A percentile compares a stretch with the other conserved stretches of the same genome.
These are phyloP conservation scores for Hymenoscyphus scutula DNA, from an alignment of 2,329 filamentous ascomycete genomes.

Conservation along the genomic window DNA sequence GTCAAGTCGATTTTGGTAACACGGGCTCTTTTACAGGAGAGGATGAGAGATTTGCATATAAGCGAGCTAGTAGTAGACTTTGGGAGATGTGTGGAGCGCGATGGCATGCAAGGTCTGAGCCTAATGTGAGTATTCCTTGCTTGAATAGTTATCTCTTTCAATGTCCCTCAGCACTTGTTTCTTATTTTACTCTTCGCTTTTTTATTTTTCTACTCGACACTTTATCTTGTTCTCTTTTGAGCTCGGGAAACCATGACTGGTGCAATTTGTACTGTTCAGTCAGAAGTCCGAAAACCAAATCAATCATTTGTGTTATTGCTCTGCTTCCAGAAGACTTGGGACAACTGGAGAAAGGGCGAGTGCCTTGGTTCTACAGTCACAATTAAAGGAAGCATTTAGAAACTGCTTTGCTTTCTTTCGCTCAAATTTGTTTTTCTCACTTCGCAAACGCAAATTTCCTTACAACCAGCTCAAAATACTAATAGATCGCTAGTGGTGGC, in stretches of 20 bases:
- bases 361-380: no score
- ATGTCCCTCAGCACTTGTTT: neutral
- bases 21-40: conserved; percentile 71
- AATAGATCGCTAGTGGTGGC: conserved; percentile 54
- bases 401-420: neutral
- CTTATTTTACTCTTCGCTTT: neutral
- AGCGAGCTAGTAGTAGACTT: conserved; percentile 70
- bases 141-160: neutral
- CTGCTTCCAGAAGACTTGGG: no score
- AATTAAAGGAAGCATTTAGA: no score
- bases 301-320: no score
- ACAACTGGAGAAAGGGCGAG: no score
- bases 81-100: conserved; percentile 76
- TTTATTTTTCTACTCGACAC: neutral
- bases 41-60: conserved; percentile 79
- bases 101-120: conserved; percentile 65
- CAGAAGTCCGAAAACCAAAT: no score
- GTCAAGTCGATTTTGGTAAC: conserved; percentile 59
- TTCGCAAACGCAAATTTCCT: neutral
- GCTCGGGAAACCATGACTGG: no score
- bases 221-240: no score
- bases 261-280: no score
- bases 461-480: neutral
- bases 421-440: neutral
- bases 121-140: conserved; percentile 31